A percentile compares a stretch with the other conserved stretches of the same genome.
These are phyloP conservation scores for Alternaria alternata DNA, from an alignment of 2,329 filamentous ascomycete genomes.

Conservation along the genomic window DNA sequence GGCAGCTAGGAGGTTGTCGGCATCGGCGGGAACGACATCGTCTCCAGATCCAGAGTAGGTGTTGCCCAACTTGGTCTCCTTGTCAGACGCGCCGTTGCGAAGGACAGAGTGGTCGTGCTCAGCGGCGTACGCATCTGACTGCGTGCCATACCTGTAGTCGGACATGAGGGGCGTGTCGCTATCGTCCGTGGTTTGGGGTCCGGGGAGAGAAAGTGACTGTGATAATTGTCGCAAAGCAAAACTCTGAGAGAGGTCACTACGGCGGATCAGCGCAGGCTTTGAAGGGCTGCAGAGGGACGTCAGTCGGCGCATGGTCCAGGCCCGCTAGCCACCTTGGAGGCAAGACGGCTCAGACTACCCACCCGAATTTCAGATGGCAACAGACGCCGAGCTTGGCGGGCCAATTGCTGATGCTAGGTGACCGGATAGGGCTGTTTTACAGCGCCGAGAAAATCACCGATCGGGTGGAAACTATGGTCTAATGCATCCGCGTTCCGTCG, in stretches of 20 bases:
- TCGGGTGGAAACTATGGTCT: slow-evolving; percentile 10
- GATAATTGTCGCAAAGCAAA: slow-evolving; percentile 29
- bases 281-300: slow-evolving; percentile 39
- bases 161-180: slow-evolving; percentile 27
- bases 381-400: slow-evolving; percentile 29
- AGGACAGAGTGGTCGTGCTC: slow-evolving; percentile 41
- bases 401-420: slow-evolving; percentile 16
- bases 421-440: slow-evolving; percentile 21
- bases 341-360: slow-evolving; percentile 23
- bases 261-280: slow-evolving; percentile 37
- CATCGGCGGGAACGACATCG: slow-evolving; percentile 50
- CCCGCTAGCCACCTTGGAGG: slow-evolving; percentile 32
- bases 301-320: slow-evolving; percentile 33
- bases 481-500: slow-evolving; percentile 14
- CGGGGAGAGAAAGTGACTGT: slow-evolving; percentile 15
- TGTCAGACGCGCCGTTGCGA: slow-evolving; percentile 28
- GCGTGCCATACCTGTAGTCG: slow-evolving; percentile 41
- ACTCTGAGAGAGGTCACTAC: slow-evolving; percentile 19
- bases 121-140: slow-evolving; percentile 46
- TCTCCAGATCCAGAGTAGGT: slow-evolving; percentile 32
- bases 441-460: slow-evolving; percentile 29
- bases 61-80: slow-evolving; percentile 38
- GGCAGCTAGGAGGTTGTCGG: slow-evolving; percentile 69
- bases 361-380: slow-evolving; percentile 32
- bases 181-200: slow-evolving; percentile 20